phyloP scores from a whole-genome alignment of 208 protist species.

The Trypanosomatidae sp. region DNA sequence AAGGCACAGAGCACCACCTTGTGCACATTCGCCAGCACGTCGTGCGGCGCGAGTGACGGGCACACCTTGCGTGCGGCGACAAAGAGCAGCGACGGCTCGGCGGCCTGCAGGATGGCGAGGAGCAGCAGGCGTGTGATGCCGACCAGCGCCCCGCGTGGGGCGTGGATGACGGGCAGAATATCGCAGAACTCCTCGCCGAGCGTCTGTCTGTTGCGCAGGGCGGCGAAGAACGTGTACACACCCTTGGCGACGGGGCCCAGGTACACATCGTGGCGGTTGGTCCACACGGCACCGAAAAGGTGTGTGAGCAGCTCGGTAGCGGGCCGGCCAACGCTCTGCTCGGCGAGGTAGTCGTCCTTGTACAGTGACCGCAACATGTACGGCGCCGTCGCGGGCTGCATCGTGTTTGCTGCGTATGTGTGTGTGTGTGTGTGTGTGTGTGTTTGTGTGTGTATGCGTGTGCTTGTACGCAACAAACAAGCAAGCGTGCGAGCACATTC shows the following conservation, averaged over 20 bases:
- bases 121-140: slow-evolving; percentile 26
- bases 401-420: slow-evolving; percentile 3
- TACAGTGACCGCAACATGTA: slow-evolving; percentile 74
- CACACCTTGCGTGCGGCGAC: slow-evolving; percentile 32
- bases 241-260: slow-evolving; percentile 29
- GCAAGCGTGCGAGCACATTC: neutral
- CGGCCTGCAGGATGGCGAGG: slow-evolving; percentile 37
- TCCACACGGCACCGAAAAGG: slow-evolving; percentile 55
- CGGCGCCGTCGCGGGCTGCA: slow-evolving; percentile 65
- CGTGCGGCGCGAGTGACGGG: slow-evolving; percentile 33
- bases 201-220: slow-evolving; percentile 49
- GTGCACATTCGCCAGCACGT: slow-evolving; percentile 40
- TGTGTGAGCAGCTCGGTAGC: slow-evolving; percentile 55
- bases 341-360: slow-evolving; percentile 71
- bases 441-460: neutral
- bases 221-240: slow-evolving; percentile 55
- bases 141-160: slow-evolving; percentile 14
- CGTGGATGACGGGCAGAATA: slow-evolving; percentile 41
- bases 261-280: slow-evolving; percentile 58
- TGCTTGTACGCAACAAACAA: neutral
- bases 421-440: slow-evolving; percentile 1
- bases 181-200: slow-evolving; percentile 85
- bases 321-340: slow-evolving; percentile 40
- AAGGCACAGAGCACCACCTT: slow-evolving; percentile 33
- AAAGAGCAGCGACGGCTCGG: slow-evolving; percentile 39